phyloP scores from a whole-genome alignment of 495 filamentous ascomycete genomes.

The Neurospora sp. region DNA sequence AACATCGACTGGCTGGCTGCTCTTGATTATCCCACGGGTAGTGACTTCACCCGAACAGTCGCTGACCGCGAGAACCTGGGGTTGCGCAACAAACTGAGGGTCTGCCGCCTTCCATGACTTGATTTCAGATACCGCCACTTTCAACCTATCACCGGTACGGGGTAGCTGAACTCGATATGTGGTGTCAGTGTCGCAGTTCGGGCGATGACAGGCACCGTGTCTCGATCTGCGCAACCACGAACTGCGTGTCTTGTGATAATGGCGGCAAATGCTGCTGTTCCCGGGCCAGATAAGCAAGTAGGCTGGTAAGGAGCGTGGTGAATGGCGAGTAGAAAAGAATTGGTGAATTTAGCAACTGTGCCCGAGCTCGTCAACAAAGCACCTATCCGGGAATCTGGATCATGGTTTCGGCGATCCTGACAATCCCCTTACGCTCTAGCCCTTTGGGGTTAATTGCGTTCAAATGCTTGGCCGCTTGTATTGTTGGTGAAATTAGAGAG shows the following conservation, averaged over 20 bases:
- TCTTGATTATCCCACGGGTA: background rate
- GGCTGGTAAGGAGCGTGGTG: background rate
- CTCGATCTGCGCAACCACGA: conserved; percentile 17
- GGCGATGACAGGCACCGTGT: conserved; percentile 18
- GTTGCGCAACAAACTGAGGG: conserved; percentile 5
- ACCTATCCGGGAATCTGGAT: background rate
- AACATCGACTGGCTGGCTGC: background rate
- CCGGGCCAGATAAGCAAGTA: background rate
- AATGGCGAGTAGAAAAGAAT: background rate
- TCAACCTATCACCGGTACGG: background rate
- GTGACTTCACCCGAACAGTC: background rate
- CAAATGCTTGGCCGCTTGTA: background rate
- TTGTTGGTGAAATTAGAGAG: background rate
- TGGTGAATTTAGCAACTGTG: background rate
- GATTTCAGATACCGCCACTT: background rate
- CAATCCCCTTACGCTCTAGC: background rate
- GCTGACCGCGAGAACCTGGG: background rate
- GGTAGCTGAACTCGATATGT: background rate
- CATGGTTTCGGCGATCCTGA: background rate
- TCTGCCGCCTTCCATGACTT: conserved; percentile 2
- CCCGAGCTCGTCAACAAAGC: background rate
- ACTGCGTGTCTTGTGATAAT: conserved; percentile 2
- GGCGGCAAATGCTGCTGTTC: conserved; percentile 2
- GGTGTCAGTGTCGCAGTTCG: conserved; percentile 12
- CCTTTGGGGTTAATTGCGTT: background rate